Conservation (phyloP, 139 green algal genomes). For the Nannochloris sp. region DNA sequence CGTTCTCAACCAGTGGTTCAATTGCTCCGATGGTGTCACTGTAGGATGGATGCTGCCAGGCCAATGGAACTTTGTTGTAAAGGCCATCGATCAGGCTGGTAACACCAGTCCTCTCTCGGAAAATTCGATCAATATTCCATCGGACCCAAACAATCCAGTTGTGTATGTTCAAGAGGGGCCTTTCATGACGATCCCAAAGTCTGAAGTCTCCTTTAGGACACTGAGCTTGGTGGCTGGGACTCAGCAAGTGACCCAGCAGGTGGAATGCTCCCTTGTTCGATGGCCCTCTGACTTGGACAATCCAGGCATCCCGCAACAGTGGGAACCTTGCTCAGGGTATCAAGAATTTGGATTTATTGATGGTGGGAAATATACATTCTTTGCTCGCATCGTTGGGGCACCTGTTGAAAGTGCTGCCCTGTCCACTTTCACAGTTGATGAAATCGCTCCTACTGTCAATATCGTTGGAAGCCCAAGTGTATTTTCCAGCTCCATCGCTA, state of each 20-base stretch:
- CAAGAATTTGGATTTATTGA: background rate
- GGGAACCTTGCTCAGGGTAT: background rate
- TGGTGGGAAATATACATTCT: slow-evolving; percentile 14
- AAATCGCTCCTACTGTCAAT: slow-evolving; percentile 9
- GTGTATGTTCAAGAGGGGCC: slow-evolving; percentile 4
- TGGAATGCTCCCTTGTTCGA: background rate
- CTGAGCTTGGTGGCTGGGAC: background rate
- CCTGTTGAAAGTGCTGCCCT: background rate
- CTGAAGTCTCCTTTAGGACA: background rate
- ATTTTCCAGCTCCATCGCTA: background rate
- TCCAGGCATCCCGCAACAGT: slow-evolving; percentile 7
- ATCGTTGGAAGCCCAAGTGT: slow-evolving; percentile 8
- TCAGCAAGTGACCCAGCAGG: background rate
- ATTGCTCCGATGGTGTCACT: slow-evolving; percentile 13
- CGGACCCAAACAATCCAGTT: background rate
- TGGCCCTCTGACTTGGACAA: background rate
- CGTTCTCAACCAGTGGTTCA: slow-evolving; percentile 9
- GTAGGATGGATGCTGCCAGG: slow-evolving; percentile 29
- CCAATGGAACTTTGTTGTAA: slow-evolving; percentile 10
- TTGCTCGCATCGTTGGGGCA: background rate
- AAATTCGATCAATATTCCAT: slow-evolving; percentile 9
- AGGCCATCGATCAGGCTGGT: slow-evolving; percentile 14
- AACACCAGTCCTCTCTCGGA: slow-evolving; percentile 6
- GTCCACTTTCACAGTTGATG: slow-evolving; percentile 22
- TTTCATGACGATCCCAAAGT: background rate